Conservation (phyloP, 2,329 filamentous ascomycete genomes). For the Pestalotiopsis sp. region DNA sequence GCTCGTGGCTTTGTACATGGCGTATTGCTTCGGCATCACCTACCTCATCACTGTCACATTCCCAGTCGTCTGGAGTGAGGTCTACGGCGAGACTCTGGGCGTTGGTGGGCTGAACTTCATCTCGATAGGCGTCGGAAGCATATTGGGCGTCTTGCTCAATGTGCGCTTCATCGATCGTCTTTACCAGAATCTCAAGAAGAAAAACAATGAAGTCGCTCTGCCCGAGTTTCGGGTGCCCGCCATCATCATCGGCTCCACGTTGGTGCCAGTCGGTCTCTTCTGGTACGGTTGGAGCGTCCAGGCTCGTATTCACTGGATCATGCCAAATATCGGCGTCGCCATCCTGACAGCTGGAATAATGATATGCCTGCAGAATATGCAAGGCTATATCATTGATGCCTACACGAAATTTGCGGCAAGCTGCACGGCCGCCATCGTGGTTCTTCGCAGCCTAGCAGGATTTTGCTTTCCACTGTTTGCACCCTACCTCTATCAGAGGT, state of each 20-base stretch:
- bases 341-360: constrained; percentile 35
- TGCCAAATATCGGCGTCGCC: constrained; percentile 47
- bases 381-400: constrained; percentile 5
- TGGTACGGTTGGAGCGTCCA: constrained; percentile 35
- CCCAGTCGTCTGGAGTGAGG: neutral
- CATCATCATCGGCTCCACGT: constrained; percentile 20
- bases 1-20: neutral
- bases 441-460: constrained; percentile 41
- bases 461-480: constrained; percentile 54
- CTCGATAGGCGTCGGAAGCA: neutral
- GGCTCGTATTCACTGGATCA: constrained; percentile 48
- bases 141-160: neutral
- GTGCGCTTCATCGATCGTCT: neutral
- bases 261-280: constrained; percentile 32
- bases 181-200: neutral
- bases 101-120: constrained; percentile 5
- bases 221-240: constrained; percentile 28
- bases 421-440: neutral
- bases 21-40: neutral
- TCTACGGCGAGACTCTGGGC: neutral
- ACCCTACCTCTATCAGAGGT: constrained; percentile 35
- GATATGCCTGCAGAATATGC: constrained; percentile 37
- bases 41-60: neutral
- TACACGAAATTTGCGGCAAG: neutral
- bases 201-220: neutral